Percentiles rank a stretch among this genome's conserved stretches.
phyloP scores from a whole-genome alignment of 352 stramenopile species.

The Pythium oligandrum region DNA sequence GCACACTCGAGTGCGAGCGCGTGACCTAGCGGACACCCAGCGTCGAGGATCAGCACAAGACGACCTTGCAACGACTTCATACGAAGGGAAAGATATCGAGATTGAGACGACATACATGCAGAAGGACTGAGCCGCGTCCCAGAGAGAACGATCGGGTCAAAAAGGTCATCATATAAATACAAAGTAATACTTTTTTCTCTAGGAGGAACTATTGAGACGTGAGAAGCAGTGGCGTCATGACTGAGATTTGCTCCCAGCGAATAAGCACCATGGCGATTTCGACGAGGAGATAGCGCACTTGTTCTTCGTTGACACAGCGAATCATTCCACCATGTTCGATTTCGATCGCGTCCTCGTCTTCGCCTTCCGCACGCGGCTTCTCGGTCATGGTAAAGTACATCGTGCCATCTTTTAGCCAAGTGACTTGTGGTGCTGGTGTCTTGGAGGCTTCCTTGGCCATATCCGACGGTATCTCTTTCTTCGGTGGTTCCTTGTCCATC shows the following conservation, averaged over 20 bases:
- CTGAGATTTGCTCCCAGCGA: constrained; percentile 17
- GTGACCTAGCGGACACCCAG: too few species aligned
- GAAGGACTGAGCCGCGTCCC: too few species aligned
- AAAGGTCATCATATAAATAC: too few species aligned
- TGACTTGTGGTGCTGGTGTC: constrained; percentile 8
- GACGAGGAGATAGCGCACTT: constrained; percentile 18
- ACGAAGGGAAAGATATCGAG: too few species aligned
- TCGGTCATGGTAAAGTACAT: constrained; percentile 18
- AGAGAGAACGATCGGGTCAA: too few species aligned
- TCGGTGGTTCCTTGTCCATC: constrained; percentile 13
- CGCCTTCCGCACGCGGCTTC: constrained; percentile 8
- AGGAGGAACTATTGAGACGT: not conserved
- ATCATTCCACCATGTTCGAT: constrained; percentile 21
- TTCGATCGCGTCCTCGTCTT: constrained; percentile 10
- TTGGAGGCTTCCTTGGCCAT: constrained; percentile 5
- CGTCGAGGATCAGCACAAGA: too few species aligned
- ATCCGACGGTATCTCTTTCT: not conserved
- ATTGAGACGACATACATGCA: too few species aligned
- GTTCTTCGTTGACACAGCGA: constrained; percentile 15
- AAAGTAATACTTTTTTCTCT: too few species aligned
- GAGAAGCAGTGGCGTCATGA: constrained; percentile 18
- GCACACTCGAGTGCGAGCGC: too few species aligned
- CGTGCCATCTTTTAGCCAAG: constrained; percentile 22
- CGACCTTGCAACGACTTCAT: too few species aligned
- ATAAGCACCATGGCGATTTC: constrained; percentile 20